These are phyloP conservation scores for Rhodosporidiobolus odoratus DNA, from an alignment of 768 basidiomycete genomes.

Conservation along the genomic window DNA sequence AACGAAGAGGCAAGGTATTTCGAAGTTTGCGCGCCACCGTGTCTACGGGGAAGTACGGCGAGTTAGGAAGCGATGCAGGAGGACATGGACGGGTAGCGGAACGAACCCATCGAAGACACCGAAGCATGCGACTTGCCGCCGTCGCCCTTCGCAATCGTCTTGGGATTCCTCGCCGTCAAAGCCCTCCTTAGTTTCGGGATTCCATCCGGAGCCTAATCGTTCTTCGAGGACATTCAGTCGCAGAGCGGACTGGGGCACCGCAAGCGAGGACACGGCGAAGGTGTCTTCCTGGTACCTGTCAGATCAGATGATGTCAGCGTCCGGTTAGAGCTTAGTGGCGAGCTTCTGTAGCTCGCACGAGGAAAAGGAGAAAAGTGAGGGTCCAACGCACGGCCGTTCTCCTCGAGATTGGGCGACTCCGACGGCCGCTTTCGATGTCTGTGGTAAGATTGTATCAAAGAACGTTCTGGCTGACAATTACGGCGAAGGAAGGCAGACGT, in stretches of 20 bases:
- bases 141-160: background rate
- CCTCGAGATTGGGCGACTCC: constrained; percentile 39
- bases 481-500: background rate
- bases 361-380: background rate
- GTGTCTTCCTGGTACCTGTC: constrained; percentile 42
- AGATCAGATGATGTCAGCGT: background rate
- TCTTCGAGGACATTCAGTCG: constrained; percentile 33
- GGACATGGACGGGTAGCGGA: background rate
- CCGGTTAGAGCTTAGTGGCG: background rate
- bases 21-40: constrained; percentile 36
- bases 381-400: constrained; percentile 38
- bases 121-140: constrained; percentile 38
- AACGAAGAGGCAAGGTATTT: constrained; percentile 32
- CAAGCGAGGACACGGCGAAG: constrained; percentile 32
- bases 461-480: too few species aligned
- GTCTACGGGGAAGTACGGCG: constrained; percentile 5
- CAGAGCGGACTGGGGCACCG: constrained; percentile 23
- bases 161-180: constrained; percentile 18
- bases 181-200: constrained; percentile 20
- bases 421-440: constrained; percentile 23
- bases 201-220: constrained; percentile 24
- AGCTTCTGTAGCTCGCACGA: background rate
- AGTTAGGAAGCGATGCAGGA: background rate
- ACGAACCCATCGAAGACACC: constrained; percentile 42
- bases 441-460: background rate